phyloP scores from a whole-genome alignment of 495 filamentous ascomycete genomes.

The Podospora pseudoanserina region DNA sequence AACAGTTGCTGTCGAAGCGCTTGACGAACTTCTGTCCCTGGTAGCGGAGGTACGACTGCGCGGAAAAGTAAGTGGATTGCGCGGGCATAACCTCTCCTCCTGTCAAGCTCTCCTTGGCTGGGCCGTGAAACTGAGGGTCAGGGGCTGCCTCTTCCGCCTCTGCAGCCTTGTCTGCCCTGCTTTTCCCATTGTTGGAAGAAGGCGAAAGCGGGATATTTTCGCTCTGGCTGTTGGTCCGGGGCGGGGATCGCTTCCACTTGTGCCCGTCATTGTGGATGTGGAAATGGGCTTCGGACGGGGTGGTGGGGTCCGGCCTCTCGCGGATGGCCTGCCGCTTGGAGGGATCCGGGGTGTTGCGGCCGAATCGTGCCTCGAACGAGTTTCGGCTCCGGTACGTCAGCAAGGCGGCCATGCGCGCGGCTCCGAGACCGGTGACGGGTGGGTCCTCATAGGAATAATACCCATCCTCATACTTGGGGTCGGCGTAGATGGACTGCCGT shows the following conservation, averaged over 20 bases:
- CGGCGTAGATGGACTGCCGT: slow-evolving; percentile 94
- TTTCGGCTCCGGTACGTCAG: slow-evolving; percentile 94
- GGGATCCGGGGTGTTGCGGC: slow-evolving; percentile 84
- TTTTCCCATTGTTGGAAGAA: slow-evolving; percentile 23
- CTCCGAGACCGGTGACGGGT: slow-evolving; percentile 79
- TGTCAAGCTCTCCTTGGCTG: slow-evolving; percentile 39
- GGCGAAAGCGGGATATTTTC: slow-evolving; percentile 28
- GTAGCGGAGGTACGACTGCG: slow-evolving; percentile 97
- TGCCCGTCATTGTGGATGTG: slow-evolving; percentile 96
- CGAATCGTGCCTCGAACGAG: slow-evolving; percentile 94
- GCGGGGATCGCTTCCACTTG: slow-evolving; percentile 44
- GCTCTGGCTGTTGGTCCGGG: slow-evolving; percentile 33
- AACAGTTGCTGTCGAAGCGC: slow-evolving; percentile 96
- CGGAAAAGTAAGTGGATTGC: slow-evolving; percentile 87
- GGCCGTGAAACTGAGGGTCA: slow-evolving; percentile 78
- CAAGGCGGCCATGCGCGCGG: slow-evolving; percentile 93
- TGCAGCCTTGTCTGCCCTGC: neutral
- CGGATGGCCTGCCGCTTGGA: slow-evolving; percentile 75
- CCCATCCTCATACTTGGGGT: slow-evolving; percentile 96
- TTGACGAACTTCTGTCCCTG: slow-evolving; percentile 96
- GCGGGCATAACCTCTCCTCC: slow-evolving; percentile 47
- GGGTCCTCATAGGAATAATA: slow-evolving; percentile 86
- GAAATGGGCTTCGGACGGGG: slow-evolving; percentile 78
- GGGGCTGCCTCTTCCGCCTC: slow-evolving; percentile 26
- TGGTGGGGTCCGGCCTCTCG: slow-evolving; percentile 56